A percentile compares a stretch with the other conserved stretches of the same genome.
Conservation (phyloP, 306 rosid genomes). For the Rosa multiflora region DNA sequence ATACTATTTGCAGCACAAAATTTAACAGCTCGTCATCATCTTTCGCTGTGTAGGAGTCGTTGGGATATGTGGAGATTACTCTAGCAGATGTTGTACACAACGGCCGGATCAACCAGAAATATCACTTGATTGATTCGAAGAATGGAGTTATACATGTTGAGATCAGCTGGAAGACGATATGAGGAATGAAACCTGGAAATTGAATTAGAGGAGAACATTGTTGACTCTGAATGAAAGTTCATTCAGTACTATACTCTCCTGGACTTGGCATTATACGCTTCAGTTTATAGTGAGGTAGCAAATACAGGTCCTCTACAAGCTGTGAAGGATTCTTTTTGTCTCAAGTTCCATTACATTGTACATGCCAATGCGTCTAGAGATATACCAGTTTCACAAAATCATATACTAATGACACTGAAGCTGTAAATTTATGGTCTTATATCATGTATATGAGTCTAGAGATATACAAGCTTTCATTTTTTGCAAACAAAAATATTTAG, state of each 20-base stretch:
- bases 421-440: background rate
- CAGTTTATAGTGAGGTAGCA: background rate
- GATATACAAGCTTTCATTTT: background rate
- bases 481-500: background rate
- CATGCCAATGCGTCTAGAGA: background rate
- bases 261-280: background rate
- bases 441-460: background rate
- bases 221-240: background rate
- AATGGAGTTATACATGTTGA: slow-evolving; percentile 78
- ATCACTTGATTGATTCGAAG: slow-evolving; percentile 72
- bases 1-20: background rate
- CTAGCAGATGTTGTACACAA: slow-evolving; percentile 72
- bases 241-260: background rate
- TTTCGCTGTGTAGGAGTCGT: slow-evolving; percentile 52
- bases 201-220: background rate
- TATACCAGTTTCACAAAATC: background rate
- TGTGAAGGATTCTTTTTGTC: background rate
- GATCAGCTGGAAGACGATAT: slow-evolving; percentile 54
- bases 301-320: background rate
- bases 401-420: background rate
- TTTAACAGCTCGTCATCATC: background rate
- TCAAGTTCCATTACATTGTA: background rate
- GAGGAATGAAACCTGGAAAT: slow-evolving; percentile 14
- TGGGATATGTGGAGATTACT: slow-evolving; percentile 78
- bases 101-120: slow-evolving; percentile 74